Conservation (phyloP, 106 monocot species). For the Alisma plantagoaquatica region DNA sequence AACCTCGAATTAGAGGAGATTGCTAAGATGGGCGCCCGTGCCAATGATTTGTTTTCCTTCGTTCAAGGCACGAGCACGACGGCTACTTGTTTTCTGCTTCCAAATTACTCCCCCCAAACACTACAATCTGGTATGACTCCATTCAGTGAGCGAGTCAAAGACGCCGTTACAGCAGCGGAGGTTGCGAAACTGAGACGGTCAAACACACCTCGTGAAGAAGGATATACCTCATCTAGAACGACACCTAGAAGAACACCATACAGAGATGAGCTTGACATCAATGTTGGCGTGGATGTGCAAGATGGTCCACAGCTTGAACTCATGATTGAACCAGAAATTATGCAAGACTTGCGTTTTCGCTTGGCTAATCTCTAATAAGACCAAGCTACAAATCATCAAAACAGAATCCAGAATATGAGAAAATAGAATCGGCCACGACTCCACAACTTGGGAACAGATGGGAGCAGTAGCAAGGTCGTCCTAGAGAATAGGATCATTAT, state of each 20-base stretch:
- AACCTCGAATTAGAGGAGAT: slow-evolving; percentile 87
- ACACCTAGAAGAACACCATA: slow-evolving; percentile 83
- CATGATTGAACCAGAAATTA: slow-evolving; percentile 62
- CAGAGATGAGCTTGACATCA: slow-evolving; percentile 86
- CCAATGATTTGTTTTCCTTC: slow-evolving; percentile 69
- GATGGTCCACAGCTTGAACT: slow-evolving; percentile 56
- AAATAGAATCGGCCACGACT: too few relatives aligned
- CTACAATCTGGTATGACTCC: slow-evolving; percentile 90
- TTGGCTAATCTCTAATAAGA: too few relatives aligned
- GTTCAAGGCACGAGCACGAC: slow-evolving; percentile 71
- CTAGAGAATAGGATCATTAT: too few relatives aligned
- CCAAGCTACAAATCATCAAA: too few relatives aligned
- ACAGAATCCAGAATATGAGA: too few relatives aligned
- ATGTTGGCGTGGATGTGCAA: slow-evolving; percentile 73
- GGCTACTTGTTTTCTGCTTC: slow-evolving; percentile 79
- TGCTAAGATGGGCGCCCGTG: slow-evolving; percentile 91
- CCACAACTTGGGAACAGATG: too few relatives aligned
- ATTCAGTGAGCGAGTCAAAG: slow-evolving; percentile 77
- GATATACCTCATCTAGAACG: slow-evolving; percentile 32
- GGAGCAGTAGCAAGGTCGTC: too few relatives aligned
- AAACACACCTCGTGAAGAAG: too few relatives aligned
- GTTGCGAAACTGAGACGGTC: too few relatives aligned
- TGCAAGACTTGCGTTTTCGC: slow-evolving; percentile 49
- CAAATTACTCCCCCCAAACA: slow-evolving; percentile 94
- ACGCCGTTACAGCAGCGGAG: too few relatives aligned